Percentiles rank a stretch among this genome's conserved stretches.
phyloP scores from a whole-genome alignment of 371 early-diverging fungal genomes.

The Mucor indicus region DNA sequence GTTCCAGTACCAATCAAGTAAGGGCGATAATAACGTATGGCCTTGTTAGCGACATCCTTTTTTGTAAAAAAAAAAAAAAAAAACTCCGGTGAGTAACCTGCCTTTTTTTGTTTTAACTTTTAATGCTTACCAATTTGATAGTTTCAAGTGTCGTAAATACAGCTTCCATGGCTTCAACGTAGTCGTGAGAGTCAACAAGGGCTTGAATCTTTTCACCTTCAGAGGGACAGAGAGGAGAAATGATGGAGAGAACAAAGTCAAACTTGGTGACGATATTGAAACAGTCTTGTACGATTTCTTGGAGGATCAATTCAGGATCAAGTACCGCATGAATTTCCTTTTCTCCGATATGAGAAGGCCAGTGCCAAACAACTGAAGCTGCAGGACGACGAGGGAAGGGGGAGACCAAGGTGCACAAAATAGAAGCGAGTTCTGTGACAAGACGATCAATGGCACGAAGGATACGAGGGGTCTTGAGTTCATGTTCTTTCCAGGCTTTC shows the following conservation, averaged over 20 bases:
- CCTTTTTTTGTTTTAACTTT: neutral
- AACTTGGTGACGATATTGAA: slow-evolving; percentile 53
- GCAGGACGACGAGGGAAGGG: slow-evolving; percentile 41
- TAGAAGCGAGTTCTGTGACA: slow-evolving; percentile 13
- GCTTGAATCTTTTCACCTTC: slow-evolving; percentile 20
- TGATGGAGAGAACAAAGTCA: slow-evolving; percentile 50
- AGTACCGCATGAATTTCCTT: slow-evolving; percentile 11
- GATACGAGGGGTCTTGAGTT: no score
- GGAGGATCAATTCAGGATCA: slow-evolving; percentile 42
- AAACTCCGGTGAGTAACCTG: neutral
- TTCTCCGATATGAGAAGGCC: slow-evolving; percentile 19
- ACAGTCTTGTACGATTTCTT: slow-evolving; percentile 46
- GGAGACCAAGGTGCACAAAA: slow-evolving; percentile 8
- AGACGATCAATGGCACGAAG: slow-evolving; percentile 5
- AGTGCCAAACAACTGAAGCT: slow-evolving; percentile 9
- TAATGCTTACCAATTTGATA: slow-evolving; percentile 63
- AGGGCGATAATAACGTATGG: slow-evolving; percentile 20
- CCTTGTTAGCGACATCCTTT: slow-evolving; percentile 27
- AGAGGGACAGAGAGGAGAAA: slow-evolving; percentile 50
- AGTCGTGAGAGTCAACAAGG: slow-evolving; percentile 30
- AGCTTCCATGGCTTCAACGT: slow-evolving; percentile 50
- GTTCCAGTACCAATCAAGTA: slow-evolving; percentile 20
- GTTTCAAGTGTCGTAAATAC: slow-evolving; percentile 69
- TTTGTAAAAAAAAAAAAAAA: neutral
- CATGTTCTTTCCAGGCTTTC: neutral